phyloP scores from a whole-genome alignment of 345 rosid genomes.

The Euphorbia peplus region DNA sequence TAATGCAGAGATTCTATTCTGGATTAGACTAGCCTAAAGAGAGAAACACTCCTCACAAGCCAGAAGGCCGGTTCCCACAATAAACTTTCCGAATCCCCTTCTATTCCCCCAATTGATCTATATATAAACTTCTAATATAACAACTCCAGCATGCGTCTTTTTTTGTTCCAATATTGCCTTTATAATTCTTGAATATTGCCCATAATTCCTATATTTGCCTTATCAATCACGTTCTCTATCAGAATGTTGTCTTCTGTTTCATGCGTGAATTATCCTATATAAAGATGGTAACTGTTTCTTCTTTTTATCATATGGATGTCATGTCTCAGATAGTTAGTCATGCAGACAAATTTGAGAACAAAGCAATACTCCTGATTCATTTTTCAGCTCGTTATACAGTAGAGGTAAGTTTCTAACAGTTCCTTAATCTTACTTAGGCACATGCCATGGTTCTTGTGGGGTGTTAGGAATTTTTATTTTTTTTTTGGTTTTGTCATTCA shows the following conservation, averaged over 20 bases:
- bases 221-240: no score
- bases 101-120: no score
- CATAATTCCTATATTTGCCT: no score
- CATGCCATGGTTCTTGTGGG: background rate
- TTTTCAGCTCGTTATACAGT: conserved; percentile 80
- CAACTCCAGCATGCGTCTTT: no score
- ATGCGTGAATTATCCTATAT: background rate
- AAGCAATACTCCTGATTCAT: conserved; percentile 85
- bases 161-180: no score
- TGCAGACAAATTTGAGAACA: conserved; percentile 73
- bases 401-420: conserved; percentile 47
- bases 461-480: background rate
- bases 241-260: conserved; percentile 8
- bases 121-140: no score
- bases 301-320: conserved; percentile 7
- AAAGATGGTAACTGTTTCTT: conserved; percentile 15
- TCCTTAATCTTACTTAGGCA: background rate
- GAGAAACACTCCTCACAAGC: no score
- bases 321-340: conserved; percentile 51
- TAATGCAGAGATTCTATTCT: no score
- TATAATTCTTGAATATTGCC: no score
- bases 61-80: no score
- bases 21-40: no score
- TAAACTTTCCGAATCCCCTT: no score
- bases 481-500: background rate